phyloP scores from a whole-genome alignment of 768 basidiomycete species.

The Lentinula sp. region DNA sequence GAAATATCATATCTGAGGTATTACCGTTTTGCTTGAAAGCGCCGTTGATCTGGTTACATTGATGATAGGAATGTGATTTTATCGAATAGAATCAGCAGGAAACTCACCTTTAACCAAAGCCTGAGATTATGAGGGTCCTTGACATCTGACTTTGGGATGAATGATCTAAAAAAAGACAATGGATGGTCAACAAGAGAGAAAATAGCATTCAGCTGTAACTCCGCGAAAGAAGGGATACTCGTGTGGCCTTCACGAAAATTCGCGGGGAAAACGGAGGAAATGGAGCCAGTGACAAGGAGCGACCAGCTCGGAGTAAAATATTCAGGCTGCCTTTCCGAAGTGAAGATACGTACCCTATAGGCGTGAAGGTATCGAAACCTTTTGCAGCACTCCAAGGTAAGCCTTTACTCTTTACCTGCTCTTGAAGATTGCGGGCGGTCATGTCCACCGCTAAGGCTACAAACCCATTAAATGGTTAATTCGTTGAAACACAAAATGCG shows the following conservation, averaged over 20 bases:
- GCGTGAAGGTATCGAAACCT: conserved; percentile 96
- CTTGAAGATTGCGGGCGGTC: conserved; percentile 94
- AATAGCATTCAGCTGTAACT: background rate
- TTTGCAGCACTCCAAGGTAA: conserved; percentile 98
- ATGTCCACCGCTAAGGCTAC: conserved; percentile 91
- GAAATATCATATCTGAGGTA: conserved; percentile 89
- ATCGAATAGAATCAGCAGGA: background rate
- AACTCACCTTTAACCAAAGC: conserved; percentile 64
- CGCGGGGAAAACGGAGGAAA: background rate
- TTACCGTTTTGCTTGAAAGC: conserved; percentile 77
- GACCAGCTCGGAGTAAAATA: background rate
- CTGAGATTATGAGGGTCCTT: conserved; percentile 69
- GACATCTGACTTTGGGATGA: conserved; percentile 71
- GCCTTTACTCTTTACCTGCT: conserved; percentile 85
- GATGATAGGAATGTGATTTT: background rate
- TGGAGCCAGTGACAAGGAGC: background rate
- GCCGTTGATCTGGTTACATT: conserved; percentile 68
- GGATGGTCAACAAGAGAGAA: background rate
- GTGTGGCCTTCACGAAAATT: background rate
- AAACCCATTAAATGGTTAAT: background rate
- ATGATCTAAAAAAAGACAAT: conserved; percentile 39
- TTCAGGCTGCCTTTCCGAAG: no score
- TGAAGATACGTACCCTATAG: conserved; percentile 57
- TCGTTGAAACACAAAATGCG: background rate
- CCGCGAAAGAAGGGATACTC: background rate